Conservation (phyloP, 108 stramenopile genomes). For the Cyclostephanos invisitatus region DNA sequence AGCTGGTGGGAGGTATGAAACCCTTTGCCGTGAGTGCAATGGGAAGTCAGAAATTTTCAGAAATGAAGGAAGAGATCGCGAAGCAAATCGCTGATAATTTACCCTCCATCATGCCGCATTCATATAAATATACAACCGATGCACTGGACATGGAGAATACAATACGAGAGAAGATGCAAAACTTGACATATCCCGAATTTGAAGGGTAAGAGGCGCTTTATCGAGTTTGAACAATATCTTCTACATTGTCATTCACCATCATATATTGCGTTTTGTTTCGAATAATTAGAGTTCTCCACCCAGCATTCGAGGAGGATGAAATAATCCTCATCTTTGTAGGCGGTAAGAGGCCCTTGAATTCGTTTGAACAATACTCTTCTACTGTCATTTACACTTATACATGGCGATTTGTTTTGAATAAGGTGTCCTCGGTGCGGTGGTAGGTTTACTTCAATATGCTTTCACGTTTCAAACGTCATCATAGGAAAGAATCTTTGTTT, state of each 20-base stretch:
- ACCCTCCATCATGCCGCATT: conserved; percentile 74
- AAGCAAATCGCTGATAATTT: conserved; percentile 75
- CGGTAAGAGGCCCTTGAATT: no score
- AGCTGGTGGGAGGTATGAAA: conserved; percentile 78
- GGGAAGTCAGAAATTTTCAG: conserved; percentile 75
- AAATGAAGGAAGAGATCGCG: conserved; percentile 91
- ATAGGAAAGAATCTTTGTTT: neutral
- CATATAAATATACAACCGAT: conserved; percentile 86
- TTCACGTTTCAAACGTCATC: neutral
- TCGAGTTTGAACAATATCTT: neutral
- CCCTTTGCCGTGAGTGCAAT: conserved; percentile 82
- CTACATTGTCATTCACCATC: neutral
- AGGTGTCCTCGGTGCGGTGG: conserved; percentile 75
- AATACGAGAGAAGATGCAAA: conserved; percentile 70
- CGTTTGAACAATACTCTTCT: no score
- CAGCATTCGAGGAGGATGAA: conserved; percentile 96
- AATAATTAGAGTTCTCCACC: conserved; percentile 67
- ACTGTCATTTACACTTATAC: no score
- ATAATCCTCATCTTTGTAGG: conserved; percentile 89
- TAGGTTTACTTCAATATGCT: conserved; percentile 74
- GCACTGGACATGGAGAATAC: conserved; percentile 91
- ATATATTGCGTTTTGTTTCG: conserved; percentile 16
- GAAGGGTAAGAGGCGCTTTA: conserved; percentile 51
- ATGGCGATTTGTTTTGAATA: no score
- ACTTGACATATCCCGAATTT: conserved; percentile 78